Evolutionary conservation across 2,329 filamentous ascomycete genomes (phyloP).

Genomic region (Neurospora sp.): DNA sequence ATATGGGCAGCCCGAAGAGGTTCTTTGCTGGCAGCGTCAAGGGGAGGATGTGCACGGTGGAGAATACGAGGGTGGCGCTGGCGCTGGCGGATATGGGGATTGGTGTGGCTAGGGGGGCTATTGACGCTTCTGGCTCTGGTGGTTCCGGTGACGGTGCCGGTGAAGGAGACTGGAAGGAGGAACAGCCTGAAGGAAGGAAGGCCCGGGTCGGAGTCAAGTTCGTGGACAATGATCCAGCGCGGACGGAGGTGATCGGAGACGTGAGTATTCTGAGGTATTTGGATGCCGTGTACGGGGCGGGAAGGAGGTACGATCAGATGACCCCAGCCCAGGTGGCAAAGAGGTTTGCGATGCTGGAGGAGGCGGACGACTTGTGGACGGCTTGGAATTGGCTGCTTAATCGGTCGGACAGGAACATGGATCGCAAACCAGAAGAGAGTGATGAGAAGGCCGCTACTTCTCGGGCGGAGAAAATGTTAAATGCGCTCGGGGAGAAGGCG

Average conservation of each 20-base stretch:
- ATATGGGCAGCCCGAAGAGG: conserved; percentile 45
- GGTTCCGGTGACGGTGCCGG: not conserved
- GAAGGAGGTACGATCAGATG: conserved; percentile 19
- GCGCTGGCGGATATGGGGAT: conserved; percentile 41
- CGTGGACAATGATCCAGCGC: conserved; percentile 42
- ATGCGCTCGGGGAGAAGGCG: conserved; percentile 4
- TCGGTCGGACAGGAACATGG: conserved; percentile 3
- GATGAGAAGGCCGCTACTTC: not conserved
- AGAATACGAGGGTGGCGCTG: conserved; percentile 40
- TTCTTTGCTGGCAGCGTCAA: conserved; percentile 37
- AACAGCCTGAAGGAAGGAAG: conserved; percentile 1
- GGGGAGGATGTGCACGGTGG: conserved; percentile 24
- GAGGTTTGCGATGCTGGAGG: conserved; percentile 33
- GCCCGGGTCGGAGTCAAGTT: conserved; percentile 32
- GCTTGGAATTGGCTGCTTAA: conserved; percentile 21
- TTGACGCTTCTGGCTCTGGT: conserved; percentile 18
- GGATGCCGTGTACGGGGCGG: conserved; percentile 38
- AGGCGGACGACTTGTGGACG: conserved; percentile 28
- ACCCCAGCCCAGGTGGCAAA: conserved; percentile 25
- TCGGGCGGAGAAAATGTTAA: not conserved
- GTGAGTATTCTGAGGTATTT: conserved; percentile 50
- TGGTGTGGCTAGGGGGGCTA: conserved; percentile 35
- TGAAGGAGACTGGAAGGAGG: not conserved
- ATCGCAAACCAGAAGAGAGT: not conserved
- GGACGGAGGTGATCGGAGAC: conserved; percentile 39